Conservation (phyloP, 139 green algal species). For the Tetradesmus lagerheimii region DNA sequence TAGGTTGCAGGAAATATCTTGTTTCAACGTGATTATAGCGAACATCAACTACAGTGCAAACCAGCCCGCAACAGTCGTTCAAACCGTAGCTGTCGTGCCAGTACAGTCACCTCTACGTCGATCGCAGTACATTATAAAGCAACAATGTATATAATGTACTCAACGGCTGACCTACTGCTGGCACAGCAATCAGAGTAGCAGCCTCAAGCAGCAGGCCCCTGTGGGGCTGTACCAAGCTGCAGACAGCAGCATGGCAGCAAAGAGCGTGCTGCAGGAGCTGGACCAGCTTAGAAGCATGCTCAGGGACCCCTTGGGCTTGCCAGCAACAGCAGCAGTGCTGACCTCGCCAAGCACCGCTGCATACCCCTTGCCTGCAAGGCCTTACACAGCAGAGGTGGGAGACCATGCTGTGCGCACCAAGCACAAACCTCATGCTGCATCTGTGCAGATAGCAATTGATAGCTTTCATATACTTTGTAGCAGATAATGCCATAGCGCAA, state of each 20-base stretch:
- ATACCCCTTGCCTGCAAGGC: background rate
- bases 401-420: no score
- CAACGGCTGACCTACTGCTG: background rate
- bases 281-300: conserved; percentile 53
- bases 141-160: background rate
- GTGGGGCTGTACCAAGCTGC: background rate
- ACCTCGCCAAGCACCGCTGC: background rate
- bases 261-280: conserved; percentile 53
- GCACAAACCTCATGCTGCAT: background rate
- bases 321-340: conserved; percentile 22
- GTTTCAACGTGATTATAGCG: background rate
- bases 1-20: no score
- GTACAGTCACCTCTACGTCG: background rate
- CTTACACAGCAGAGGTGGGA: conserved; percentile 23
- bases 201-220: background rate
- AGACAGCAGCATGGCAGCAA: conserved; percentile 10
- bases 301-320: conserved; percentile 8
- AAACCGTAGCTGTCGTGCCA: background rate
- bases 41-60: background rate
- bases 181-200: background rate
- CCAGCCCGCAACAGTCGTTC: background rate
- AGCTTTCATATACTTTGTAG: no score
- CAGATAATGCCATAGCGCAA: no score
- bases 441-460: background rate
- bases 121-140: background rate